These are phyloP conservation scores for Geum urbanum DNA, from an alignment of 306 rosid species.

Conservation along the genomic window DNA sequence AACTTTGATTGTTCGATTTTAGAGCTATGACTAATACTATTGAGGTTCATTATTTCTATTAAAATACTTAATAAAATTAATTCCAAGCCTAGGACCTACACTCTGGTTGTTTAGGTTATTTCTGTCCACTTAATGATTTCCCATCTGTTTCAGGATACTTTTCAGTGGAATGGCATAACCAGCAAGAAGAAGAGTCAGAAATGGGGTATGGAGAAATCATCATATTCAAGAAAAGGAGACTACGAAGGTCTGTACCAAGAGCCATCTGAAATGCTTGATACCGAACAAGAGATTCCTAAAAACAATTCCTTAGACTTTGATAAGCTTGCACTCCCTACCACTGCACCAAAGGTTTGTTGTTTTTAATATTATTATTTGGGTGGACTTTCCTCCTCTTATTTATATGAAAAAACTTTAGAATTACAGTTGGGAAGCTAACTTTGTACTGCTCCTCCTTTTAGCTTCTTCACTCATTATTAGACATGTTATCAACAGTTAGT, in stretches of 20 bases:
- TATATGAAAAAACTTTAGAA: not conserved
- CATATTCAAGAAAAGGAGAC: constrained; percentile 40
- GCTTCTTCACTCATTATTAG: not conserved
- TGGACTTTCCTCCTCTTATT: constrained; percentile 4
- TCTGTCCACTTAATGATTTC: not conserved
- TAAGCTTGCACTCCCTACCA: constrained; percentile 52
- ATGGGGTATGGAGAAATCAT: constrained; percentile 77
- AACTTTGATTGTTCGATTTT: not conserved
- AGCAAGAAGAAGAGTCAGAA: constrained; percentile 89
- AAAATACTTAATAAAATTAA: too few relatives aligned
- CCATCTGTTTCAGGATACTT: constrained; percentile 55
- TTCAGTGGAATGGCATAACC: constrained; percentile 87
- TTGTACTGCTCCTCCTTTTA: not conserved
- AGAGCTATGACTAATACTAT: not conserved
- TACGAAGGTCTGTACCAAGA: constrained; percentile 34
- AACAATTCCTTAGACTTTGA: constrained; percentile 47
- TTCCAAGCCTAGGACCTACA: too few relatives aligned
- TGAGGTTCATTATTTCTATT: not conserved
- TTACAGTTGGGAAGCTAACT: not conserved
- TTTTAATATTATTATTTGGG: constrained; percentile 14
- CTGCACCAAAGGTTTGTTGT: constrained; percentile 64
- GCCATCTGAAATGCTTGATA: constrained; percentile 25
- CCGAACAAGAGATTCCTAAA: constrained; percentile 34
- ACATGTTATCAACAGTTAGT: constrained; percentile 1
- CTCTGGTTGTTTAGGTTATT: too few relatives aligned